A percentile compares a stretch with the other conserved stretches of the same genome.
Conservation (phyloP, 768 basidiomycete species). For the Trametes meyenii region DNA sequence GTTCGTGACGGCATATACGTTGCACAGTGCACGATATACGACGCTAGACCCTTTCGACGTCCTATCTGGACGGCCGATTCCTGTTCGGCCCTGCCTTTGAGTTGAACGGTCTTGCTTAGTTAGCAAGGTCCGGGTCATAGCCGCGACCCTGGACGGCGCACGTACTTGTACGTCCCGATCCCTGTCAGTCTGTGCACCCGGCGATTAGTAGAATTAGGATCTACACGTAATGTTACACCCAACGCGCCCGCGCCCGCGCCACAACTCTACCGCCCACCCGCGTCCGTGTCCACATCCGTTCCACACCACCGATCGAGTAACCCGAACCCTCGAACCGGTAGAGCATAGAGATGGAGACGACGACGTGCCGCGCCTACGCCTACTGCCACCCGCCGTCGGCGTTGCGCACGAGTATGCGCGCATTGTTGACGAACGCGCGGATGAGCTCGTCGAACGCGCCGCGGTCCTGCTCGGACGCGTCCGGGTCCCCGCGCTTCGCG, state of each 20-base stretch:
- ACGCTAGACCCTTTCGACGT: no score
- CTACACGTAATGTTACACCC: conserved; percentile 15
- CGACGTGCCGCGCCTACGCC: conserved; percentile 5
- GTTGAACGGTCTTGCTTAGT: no score
- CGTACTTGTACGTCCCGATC: not conserved
- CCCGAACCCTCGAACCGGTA: no score
- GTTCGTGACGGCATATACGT: no score
- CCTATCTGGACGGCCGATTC: no score
- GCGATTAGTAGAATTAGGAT: conserved; percentile 5
- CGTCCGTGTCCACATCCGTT: no score
- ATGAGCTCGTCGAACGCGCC: conserved; percentile 89
- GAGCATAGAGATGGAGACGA: no score
- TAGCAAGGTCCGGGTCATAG: no score
- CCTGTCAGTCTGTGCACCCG: not conserved
- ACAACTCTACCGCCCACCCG: not conserved
- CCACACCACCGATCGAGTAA: no score
- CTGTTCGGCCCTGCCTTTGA: no score
- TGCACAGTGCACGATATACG: no score
- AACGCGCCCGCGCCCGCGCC: not conserved
- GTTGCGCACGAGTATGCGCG: conserved; percentile 86
- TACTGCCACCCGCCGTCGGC: conserved; percentile 33
- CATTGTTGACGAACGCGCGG: conserved; percentile 90
- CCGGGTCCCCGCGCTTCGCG: conserved; percentile 63
- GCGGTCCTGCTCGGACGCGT: conserved; percentile 62
- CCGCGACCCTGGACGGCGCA: not conserved